These are phyloP conservation scores for Stenocarpella maydis DNA, from an alignment of 2,329 filamentous ascomycete species.

Conservation along the genomic window DNA sequence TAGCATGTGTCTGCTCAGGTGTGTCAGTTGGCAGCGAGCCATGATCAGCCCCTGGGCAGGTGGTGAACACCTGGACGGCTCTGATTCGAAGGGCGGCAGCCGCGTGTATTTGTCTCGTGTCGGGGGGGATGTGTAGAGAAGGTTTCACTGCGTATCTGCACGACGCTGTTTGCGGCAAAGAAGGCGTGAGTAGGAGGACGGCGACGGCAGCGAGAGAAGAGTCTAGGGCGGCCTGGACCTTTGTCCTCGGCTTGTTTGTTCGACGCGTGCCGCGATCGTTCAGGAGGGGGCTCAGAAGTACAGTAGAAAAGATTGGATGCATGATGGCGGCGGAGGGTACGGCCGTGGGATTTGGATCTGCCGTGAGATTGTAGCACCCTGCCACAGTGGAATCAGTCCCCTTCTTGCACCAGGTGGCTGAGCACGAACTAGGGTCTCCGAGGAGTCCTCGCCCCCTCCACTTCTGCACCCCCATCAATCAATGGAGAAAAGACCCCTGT, in stretches of 20 bases:
- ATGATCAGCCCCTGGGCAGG: conserved; percentile 29
- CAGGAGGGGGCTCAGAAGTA: conserved; percentile 22
- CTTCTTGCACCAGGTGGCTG: background rate
- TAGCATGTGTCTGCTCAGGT: background rate
- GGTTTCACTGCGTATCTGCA: conserved; percentile 31
- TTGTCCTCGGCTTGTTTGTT: background rate
- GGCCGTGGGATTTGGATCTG: conserved; percentile 15
- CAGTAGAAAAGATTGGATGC: conserved; percentile 18
- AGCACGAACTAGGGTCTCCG: conserved; percentile 12
- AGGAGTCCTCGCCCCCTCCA: conserved; percentile 5
- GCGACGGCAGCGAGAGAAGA: background rate
- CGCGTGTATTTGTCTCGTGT: conserved; percentile 26
- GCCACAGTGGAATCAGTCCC: background rate
- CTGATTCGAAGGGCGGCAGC: conserved; percentile 22
- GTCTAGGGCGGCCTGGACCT: conserved; percentile 5
- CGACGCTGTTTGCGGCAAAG: conserved; percentile 12
- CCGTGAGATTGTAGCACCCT: conserved; percentile 26
- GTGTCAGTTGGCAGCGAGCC: conserved; percentile 20
- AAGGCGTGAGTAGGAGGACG: background rate
- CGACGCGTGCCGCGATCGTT: conserved; percentile 20
- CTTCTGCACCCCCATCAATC: background rate
- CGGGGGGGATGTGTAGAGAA: conserved; percentile 23
- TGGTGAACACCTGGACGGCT: background rate
- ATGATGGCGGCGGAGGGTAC: background rate
- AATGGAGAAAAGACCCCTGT: conserved; percentile 15